Evolutionary conservation across 1,284 basidiomycete genomes (phyloP).

Genomic region (Coniferiporia weirii): DNA sequence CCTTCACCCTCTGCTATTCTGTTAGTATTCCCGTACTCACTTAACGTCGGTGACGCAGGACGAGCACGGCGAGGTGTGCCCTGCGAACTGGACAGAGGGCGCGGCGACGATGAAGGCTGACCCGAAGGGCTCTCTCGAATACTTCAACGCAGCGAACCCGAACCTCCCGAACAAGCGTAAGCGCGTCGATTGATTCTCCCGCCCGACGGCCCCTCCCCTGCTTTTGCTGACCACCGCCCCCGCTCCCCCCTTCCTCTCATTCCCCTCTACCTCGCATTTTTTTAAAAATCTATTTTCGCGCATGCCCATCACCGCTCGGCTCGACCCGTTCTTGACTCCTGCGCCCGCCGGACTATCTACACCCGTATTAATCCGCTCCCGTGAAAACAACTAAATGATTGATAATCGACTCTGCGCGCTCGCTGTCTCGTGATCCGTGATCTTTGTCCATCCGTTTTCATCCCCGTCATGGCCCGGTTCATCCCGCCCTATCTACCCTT

Average conservation of each 20-base stretch:
- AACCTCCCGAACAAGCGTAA: slow-evolving; percentile 15
- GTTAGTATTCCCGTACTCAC: not conserved
- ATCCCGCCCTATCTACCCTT: too few relatives aligned
- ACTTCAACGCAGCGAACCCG: slow-evolving; percentile 44
- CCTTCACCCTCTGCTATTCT: not conserved
- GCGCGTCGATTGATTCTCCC: slow-evolving; percentile 13
- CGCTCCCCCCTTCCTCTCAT: not conserved
- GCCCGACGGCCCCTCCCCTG: not conserved
- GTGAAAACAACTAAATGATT: too few relatives aligned
- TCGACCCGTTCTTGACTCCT: too few relatives aligned
- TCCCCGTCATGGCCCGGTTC: too few relatives aligned
- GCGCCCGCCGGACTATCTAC: too few relatives aligned
- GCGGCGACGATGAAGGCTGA: slow-evolving; percentile 74
- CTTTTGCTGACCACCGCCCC: slow-evolving; percentile 8
- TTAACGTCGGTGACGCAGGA: slow-evolving; percentile 42
- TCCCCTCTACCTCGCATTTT: too few relatives aligned
- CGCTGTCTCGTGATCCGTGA: too few relatives aligned
- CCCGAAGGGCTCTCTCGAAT: slow-evolving; percentile 68
- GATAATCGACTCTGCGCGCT: too few relatives aligned
- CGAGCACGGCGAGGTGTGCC: slow-evolving; percentile 86
- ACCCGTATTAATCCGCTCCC: too few relatives aligned
- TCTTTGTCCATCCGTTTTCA: too few relatives aligned
- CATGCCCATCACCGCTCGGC: too few relatives aligned
- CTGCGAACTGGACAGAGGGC: slow-evolving; percentile 80
- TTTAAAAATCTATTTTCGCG: too few relatives aligned